Percentiles rank a stretch among this genome's conserved stretches.
phyloP scores from a whole-genome alignment of 352 stramenopile genomes.

The Phytopythium litorale region DNA sequence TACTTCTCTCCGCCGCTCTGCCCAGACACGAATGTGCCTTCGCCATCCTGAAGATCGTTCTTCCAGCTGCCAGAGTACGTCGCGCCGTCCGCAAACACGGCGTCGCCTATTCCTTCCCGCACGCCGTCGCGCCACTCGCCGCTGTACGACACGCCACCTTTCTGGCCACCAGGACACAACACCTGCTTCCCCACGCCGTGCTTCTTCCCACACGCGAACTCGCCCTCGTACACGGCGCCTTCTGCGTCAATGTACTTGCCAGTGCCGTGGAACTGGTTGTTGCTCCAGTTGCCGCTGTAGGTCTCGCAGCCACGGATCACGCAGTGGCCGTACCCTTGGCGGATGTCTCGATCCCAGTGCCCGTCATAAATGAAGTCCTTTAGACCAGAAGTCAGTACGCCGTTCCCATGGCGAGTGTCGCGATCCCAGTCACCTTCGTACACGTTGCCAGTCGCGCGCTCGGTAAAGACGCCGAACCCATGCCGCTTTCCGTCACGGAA shows the following conservation, averaged over 20 bases:
- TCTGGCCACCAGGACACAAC: not conserved
- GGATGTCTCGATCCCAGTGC: constrained; percentile 55
- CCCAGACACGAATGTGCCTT: constrained; percentile 53
- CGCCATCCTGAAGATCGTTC: constrained; percentile 47
- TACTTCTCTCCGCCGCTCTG: constrained; percentile 58
- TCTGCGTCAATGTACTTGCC: constrained; percentile 82
- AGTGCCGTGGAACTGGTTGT: constrained; percentile 72
- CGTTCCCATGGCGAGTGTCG: constrained; percentile 56
- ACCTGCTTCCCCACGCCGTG: constrained; percentile 60
- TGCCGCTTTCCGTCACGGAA: constrained; percentile 44
- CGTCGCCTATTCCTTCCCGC: constrained; percentile 55
- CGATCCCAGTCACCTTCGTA: constrained; percentile 73
- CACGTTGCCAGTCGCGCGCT: constrained; percentile 50
- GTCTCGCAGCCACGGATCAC: constrained; percentile 73
- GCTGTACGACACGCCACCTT: constrained; percentile 39
- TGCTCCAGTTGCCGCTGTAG: constrained; percentile 67
- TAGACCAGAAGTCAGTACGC: constrained; percentile 60
- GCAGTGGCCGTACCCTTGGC: constrained; percentile 65
- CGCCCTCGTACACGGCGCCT: constrained; percentile 77
- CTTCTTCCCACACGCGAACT: constrained; percentile 72
- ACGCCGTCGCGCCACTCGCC: constrained; percentile 57
- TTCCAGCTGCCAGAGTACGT: constrained; percentile 60
- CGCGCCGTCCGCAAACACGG: constrained; percentile 45
- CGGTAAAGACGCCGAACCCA: constrained; percentile 58
- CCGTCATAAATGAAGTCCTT: constrained; percentile 85